Evolutionary conservation across 2,329 filamentous ascomycete genomes (phyloP).

Genomic region (Epichloe baconii): DNA sequence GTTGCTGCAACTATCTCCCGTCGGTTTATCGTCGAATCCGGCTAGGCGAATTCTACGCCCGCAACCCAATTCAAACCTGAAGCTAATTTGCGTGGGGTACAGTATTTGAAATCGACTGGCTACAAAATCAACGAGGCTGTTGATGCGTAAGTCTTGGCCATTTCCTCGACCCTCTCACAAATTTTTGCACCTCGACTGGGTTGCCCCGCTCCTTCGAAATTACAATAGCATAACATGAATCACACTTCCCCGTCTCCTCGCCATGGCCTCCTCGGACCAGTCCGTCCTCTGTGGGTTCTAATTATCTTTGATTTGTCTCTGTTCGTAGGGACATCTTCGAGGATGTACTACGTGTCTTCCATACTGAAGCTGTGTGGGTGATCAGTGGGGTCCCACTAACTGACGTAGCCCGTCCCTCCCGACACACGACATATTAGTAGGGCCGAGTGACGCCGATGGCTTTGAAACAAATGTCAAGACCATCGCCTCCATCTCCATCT

Average conservation of each 20-base stretch:
- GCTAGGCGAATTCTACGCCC: background rate
- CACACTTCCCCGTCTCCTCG: background rate
- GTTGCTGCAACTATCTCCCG: background rate
- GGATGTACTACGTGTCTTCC: background rate
- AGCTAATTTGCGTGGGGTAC: constrained; percentile 12
- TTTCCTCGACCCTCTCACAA: background rate
- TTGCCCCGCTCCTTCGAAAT: background rate
- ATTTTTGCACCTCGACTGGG: background rate
- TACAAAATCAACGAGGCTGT: constrained; percentile 42
- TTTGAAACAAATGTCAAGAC: constrained; percentile 16
- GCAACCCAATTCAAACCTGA: background rate
- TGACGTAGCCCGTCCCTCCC: constrained; percentile 15
- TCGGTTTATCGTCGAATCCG: background rate
- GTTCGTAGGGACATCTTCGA: background rate
- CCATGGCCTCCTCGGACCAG: background rate
- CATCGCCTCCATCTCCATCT: background rate
- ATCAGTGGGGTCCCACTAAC: constrained; percentile 20
- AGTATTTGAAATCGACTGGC: constrained; percentile 35
- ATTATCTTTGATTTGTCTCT: background rate
- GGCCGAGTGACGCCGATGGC: constrained; percentile 24
- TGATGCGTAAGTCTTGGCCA: constrained; percentile 38
- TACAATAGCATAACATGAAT: background rate
- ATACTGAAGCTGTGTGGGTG: constrained; percentile 10
- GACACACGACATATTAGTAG: constrained; percentile 19
- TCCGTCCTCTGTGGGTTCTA: background rate